Percentiles rank a stretch among this genome's conserved stretches.
phyloP scores from a whole-genome alignment of 768 basidiomycete genomes.

The Suillus weaverae region DNA sequence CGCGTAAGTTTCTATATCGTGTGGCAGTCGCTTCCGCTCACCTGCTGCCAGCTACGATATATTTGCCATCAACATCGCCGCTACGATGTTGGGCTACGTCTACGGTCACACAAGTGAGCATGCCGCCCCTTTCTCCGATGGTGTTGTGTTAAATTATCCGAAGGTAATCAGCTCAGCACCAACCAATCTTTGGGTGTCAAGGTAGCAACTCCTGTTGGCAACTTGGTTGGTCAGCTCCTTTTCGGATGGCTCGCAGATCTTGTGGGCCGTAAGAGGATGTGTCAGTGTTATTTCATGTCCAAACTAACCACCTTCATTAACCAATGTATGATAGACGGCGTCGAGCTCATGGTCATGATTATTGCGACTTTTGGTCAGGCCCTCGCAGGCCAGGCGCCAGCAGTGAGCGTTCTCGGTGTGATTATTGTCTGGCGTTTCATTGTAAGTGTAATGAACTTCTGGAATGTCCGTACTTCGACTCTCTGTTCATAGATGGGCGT shows the following conservation, averaged over 20 bases:
- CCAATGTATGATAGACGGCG: constrained; percentile 37
- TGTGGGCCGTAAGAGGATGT: constrained; percentile 79
- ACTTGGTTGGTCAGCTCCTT: constrained; percentile 69
- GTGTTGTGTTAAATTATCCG: neutral
- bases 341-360: constrained; percentile 77
- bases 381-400: constrained; percentile 64
- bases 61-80: constrained; percentile 87
- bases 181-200: constrained; percentile 79
- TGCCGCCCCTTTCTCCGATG: neutral
- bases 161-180: constrained; percentile 32
- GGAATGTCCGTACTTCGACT: neutral
- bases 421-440: constrained; percentile 85
- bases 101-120: constrained; percentile 45
- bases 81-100: constrained; percentile 81
- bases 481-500: constrained; percentile 55
- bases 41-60: constrained; percentile 58
- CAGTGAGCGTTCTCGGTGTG: constrained; percentile 70
- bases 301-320: neutral
- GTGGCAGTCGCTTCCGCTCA: neutral
- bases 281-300: constrained; percentile 39
- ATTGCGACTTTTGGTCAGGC: constrained; percentile 79
- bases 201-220: constrained; percentile 76
- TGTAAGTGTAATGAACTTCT: constrained; percentile 30
- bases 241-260: constrained; percentile 83
- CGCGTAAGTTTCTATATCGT: constrained; percentile 45